Evolutionary conservation across 306 rosid species (phyloP), one percentile per base, ranked within the genome.

Genomic region (Rosa rugosa): DNA sequence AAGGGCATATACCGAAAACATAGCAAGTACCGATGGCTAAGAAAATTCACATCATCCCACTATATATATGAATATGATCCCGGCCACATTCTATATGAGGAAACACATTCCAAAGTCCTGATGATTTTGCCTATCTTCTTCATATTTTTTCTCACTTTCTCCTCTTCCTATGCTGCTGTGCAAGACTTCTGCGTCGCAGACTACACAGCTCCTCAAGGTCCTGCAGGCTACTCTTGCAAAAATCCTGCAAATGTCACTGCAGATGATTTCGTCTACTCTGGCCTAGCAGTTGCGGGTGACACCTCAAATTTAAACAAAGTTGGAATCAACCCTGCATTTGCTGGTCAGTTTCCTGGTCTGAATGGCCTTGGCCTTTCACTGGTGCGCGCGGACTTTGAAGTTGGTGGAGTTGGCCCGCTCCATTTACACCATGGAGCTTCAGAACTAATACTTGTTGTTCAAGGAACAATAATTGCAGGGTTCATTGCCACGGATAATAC

Each of bases 111-210:
- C 64, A 8, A 22, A 57, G 34, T n/a, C 64, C 88, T 71, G 62
- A 86, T 80, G 83, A 44, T 80, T 67, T 73, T 81, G 63, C 80
- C 82, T 8, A 41, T 85, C 67, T 66, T 86, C 86, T 73, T 83
- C 64, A 38, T 77, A 44, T 69, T 76, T 44, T 75, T 73, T 8
- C 69, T 89, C 46, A 53, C 89, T 34, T 45, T 87, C 44, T 76
- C 81, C 51, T 51, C 46, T 73, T 86, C 89, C 72, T 67, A 83
- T 1, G 96, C 96, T 47, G 82, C 88, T 0, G 93, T 92, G 11
- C 80, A 88, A 72, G 97, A 90, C 79, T 92, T 92, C 76, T 92
- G 97, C 0, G 91, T 92, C 2, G 96, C 89, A 1, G 91, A 92
- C 69, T 84, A 64, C 41, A 27, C 74, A 9, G 80, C 51, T 1